Evolutionary conservation across 2,329 filamentous ascomycete species (phyloP).

Genomic region (Neonectria coccinea): DNA sequence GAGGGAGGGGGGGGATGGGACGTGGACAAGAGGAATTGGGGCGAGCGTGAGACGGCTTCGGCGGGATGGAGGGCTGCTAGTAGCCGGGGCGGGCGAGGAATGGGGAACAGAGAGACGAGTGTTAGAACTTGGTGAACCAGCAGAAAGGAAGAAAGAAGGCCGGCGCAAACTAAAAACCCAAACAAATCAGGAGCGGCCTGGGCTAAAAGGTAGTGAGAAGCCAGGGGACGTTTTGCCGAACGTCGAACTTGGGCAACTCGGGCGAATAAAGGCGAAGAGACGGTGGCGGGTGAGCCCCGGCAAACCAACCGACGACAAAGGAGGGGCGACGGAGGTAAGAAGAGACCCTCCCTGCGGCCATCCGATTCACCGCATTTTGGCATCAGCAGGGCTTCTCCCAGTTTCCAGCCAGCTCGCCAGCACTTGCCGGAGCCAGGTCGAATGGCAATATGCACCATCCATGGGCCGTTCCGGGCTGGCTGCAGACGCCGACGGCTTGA

Average conservation of each 20-base stretch:
- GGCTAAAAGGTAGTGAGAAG: conserved; percentile 39
- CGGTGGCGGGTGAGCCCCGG: conserved; percentile 32
- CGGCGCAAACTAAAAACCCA: conserved; percentile 26
- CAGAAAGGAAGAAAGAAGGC: conserved; percentile 38
- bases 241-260: conserved; percentile 24
- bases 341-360: conserved; percentile 33
- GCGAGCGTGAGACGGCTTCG: conserved; percentile 33
- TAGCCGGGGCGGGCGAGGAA: conserved; percentile 12
- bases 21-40: conserved; percentile 36
- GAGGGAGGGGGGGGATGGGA: conserved; percentile 45
- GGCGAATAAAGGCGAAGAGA: conserved; percentile 36
- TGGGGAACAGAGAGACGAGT: conserved; percentile 9
- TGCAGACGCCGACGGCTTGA: conserved; percentile 39
- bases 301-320: conserved; percentile 28
- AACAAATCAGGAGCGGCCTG: conserved; percentile 36
- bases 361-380: conserved; percentile 48
- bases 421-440: conserved; percentile 37
- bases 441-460: conserved; percentile 31
- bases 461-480: conserved; percentile 41
- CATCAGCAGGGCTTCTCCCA: conserved; percentile 39
- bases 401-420: conserved; percentile 30
- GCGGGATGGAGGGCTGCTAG: conserved; percentile 24
- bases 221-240: conserved; percentile 36
- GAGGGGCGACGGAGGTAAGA: conserved; percentile 24
- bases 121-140: conserved; percentile 30